Evolutionary conservation across 164 flowering plant genomes (phyloP), one percentile per base, ranked within the genome.

Genomic region (Aristolochia contorta): DNA sequence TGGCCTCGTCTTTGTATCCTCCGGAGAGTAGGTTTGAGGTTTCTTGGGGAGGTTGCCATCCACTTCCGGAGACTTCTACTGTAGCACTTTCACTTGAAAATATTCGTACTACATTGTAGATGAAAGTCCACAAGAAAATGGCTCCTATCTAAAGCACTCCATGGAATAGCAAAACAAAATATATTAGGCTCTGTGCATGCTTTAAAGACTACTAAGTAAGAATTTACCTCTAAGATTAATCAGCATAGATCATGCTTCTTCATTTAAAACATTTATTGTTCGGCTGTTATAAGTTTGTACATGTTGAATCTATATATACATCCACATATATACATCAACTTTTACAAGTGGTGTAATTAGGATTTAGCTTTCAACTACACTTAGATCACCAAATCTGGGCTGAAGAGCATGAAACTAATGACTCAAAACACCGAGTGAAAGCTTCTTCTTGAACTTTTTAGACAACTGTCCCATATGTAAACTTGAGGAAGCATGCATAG

Each of bases 41-140:
- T 66, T 72, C 80, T 45, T 16, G 75, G 56, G 62, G 53, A 65
- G 59, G 46, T 67, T 22, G 6, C 32, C 30, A 57, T 56, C 3
- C 16, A 23, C 41, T 55, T 20, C 50, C 68, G 64, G 14, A 47
- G n/a, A 18, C 60, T 52, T 24, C 68, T 27, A 60, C 77, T 59
- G 53, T 59, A 15, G 60, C 41, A 32, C 55, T 58, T 7, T 19
- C 57, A 43, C 23, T 67, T 54, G 84, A 68, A 49, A 68, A 85
- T 33, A 78, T 18, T 45, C 88, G 66, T 61, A 88, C 67, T 12
- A 88, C 69, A 54, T 77, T 77, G 72, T 79, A 88, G n/a, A 80
- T 86, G 58, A 80, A 84, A 21, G 86, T 72, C 96, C 96, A 88
- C 60, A 86, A 57, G 63, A 68, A 84, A 56, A 88, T 54, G 30